A percentile compares a stretch with the other conserved stretches of the same genome.
phyloP scores from a whole-genome alignment of 306 rosid species.

The Prunus mira region DNA sequence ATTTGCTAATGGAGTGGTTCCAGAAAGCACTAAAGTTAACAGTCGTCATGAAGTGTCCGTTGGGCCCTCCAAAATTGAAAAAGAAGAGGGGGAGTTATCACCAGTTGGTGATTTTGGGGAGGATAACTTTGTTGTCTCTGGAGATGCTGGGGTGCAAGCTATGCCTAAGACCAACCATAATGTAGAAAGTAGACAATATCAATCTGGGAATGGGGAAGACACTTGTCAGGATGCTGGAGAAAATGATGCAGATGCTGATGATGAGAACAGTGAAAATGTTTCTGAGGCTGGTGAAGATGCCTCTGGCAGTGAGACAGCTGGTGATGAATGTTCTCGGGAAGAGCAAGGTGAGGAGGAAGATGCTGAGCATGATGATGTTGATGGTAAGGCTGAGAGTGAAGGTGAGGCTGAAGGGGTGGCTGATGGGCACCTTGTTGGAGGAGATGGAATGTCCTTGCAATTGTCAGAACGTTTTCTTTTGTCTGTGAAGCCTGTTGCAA shows the following conservation, averaged over 20 bases:
- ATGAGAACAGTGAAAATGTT: conserved; percentile 89
- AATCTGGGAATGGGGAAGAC: conserved; percentile 51
- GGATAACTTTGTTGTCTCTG: conserved; percentile 70
- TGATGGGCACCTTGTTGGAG: conserved; percentile 63
- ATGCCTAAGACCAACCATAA: conserved; percentile 42
- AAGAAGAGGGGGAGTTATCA: conserved; percentile 97
- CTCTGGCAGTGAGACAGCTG: conserved; percentile 91
- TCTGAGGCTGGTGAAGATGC: conserved; percentile 90
- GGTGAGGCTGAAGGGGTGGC: conserved; percentile 87
- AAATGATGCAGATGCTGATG: conserved; percentile 86
- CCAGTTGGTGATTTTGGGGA: conserved; percentile 83
- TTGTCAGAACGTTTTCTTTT: conserved; percentile 69
- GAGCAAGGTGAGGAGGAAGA: conserved; percentile 83
- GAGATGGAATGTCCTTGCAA: conserved; percentile 61
- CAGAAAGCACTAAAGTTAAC: conserved; percentile 47
- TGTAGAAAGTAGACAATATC: conserved; percentile 50
- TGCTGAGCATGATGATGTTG: conserved; percentile 67
- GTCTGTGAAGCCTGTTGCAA: conserved; percentile 82
- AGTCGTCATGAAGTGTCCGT: conserved; percentile 53
- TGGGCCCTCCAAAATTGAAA: conserved; percentile 68
- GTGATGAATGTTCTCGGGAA: conserved; percentile 81
- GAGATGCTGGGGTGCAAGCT: conserved; percentile 42
- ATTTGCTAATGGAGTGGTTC: conserved; percentile 46
- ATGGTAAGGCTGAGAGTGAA: conserved; percentile 95
- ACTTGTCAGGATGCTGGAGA: conserved; percentile 61